Conservation (phyloP, 176 grass and related monocot genomes). For the Carex myosuroides region DNA sequence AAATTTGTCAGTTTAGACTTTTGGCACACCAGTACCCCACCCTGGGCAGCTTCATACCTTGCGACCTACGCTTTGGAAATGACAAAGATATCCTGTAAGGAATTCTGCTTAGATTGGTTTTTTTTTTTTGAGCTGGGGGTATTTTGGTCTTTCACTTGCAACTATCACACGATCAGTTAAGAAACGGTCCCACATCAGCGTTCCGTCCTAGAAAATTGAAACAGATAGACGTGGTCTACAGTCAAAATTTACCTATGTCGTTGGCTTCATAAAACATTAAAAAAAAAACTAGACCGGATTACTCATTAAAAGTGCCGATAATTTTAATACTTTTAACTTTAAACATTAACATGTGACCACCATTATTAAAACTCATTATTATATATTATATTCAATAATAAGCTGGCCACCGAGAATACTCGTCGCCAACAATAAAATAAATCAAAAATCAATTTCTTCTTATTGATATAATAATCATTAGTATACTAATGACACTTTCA, state of each 20-base stretch:
- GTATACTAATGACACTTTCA: neutral
- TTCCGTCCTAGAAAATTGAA: neutral
- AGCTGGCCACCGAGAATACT: neutral
- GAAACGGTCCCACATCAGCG: neutral
- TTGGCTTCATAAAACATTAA: neutral
- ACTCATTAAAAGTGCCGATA: neutral
- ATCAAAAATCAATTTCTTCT: neutral
- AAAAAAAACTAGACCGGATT: no score
- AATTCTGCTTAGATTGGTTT: neutral
- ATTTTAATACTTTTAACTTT: neutral
- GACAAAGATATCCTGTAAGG: constrained; percentile 2
- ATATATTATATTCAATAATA: neutral
- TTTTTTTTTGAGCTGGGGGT: neutral
- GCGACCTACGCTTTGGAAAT: constrained; percentile 1
- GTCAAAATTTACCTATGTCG: neutral
- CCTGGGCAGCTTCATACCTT: constrained; percentile 3
- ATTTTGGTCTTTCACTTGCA: neutral
- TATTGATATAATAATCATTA: neutral
- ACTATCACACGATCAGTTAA: constrained; percentile 19
- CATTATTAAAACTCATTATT: neutral
- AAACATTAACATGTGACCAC: neutral
- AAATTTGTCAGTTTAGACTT: neutral
- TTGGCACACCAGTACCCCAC: neutral
- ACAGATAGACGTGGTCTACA: neutral
- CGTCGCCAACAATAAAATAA: neutral